Base-by-base conservation (phyloP, 352 stramenopile species). In the Peronosclerospora sorghi region DNA sequence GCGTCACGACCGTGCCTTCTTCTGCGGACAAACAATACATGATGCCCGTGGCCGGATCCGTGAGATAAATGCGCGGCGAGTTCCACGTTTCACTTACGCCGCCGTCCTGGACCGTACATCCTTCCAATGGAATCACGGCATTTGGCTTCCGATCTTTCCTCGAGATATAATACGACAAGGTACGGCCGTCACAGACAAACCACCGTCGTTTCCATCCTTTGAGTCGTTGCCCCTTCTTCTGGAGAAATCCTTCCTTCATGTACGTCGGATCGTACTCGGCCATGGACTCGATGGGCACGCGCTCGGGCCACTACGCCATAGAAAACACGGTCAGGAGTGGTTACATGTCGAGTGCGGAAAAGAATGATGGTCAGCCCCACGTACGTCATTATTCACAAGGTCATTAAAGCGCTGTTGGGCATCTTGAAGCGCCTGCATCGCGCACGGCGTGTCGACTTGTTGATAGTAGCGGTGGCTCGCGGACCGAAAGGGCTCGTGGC, bases 11-110 rank as follows among this genome's bases (percentile, higher is more conserved):
- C 8, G 72, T 59, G 1, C 54, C 73, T 41, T 88, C 79, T 38
- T 91, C 79, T 0, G 71, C 68, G 8, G 73, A 87, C 27, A 91
- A 58, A 40, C 79, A 91, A 56, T 91, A 91, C 64, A 87, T 83
- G 26, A 83, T 78, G 24, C 79, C 73, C 8, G 47, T 83, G 14
- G 67, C 62, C 21, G 62, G 64, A 47, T 91, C 79, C 2, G 79
- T 88, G 27, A 91, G 55, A 58, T 91, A 83, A 45, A 91, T 91
- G 30, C 79, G 73, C 17, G 79, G 75, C 19, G 79, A 87, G 52
- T 86, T 86, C 79, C 79, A 91, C 26, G 79, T 91, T 55, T 91
- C 79, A 41, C 75, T 88, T 19, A 85, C 41, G 7, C 79, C 79
- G 30, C 79, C 79, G 47, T 91, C 75, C 42, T 91, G 65, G 32